Evolutionary conservation across 345 rosid genomes (phyloP), one percentile per base, ranked within the genome.

Genomic region (Populus tremula): DNA sequence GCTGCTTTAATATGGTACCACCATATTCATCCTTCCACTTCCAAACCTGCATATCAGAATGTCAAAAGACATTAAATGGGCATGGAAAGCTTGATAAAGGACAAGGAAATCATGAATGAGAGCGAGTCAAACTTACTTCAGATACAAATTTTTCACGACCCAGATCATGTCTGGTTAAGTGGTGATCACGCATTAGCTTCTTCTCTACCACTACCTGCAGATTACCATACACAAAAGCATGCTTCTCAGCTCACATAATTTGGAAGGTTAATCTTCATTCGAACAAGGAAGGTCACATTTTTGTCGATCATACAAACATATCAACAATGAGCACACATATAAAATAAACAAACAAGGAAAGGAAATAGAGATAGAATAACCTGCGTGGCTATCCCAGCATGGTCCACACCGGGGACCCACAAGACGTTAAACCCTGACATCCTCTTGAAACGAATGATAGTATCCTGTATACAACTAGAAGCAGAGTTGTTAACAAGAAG

Each of bases 381-480:
- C 97, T 96, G 98, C 65, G 99, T 96, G 75, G 99, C 97, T 83
- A 96, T 96, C 82, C 98, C 98, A 77, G 98, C 99, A 85, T 96
- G 99, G 81, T 96, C 99, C 81, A 90, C 84, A 31, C 98, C 97
- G 35, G 98, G 98, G 31, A 96, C 95, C 99, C 99, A 92, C 85
- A 93, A 83, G 73, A 97, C 71, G 88, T 96, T 96, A 81, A 83
- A 93, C 35, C 99, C 98, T 53, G 94, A 92, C 99, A 96, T 96
- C 89, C 99, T 87, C 89, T 84, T 89, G 92, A 92, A 96, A 18
- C 98, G 97, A 77, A 93, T 92, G 39, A 93, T 90, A 3, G 90
- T 87, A 89, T 96, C 99, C 99, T 96, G 87, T 77, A 79, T 53
- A 38, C 33, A 29, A 43, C 33, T 53, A 71, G 38, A 33, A 79